phyloP scores from a whole-genome alignment of 1,284 basidiomycete genomes.

The Ganoderma meredithae region DNA sequence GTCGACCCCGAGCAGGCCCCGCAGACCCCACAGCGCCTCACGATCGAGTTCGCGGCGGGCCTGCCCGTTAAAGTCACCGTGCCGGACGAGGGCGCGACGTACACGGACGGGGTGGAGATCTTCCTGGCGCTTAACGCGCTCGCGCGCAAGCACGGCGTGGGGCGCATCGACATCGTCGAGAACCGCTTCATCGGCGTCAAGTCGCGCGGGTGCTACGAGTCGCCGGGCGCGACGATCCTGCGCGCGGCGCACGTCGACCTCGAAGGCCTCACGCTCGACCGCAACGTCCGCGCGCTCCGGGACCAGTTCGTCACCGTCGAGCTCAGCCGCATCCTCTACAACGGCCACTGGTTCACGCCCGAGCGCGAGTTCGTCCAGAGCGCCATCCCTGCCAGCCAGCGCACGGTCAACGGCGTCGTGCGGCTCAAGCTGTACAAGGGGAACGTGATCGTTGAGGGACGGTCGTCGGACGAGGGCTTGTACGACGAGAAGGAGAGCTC shows the following conservation, averaged over 20 bases:
- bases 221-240: conserved; percentile 95
- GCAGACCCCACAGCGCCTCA: conserved; percentile 79
- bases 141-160: conserved; percentile 94
- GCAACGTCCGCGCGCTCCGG: conserved; percentile 93
- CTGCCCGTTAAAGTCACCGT: conserved; percentile 85
- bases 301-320: conserved; percentile 96
- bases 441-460: conserved; percentile 93
- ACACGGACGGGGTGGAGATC: conserved; percentile 95
- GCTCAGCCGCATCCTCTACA: conserved; percentile 94
- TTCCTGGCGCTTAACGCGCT: conserved; percentile 94
- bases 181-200: conserved; percentile 99
- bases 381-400: conserved; percentile 91
- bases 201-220: conserved; percentile 98
- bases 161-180: conserved; percentile 98
- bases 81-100: conserved; percentile 55
- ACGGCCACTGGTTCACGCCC: conserved; percentile 97
- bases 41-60: conserved; percentile 88
- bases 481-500: conserved; percentile 98
- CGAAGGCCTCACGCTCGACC: conserved; percentile 96
- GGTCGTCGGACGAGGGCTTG: conserved; percentile 90
- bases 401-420: conserved; percentile 95
- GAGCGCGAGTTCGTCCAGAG: conserved; percentile 95
- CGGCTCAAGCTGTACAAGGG: conserved; percentile 95
- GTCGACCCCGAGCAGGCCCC: conserved; percentile 87
- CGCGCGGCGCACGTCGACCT: conserved; percentile 96